Conservation (phyloP, 495 filamentous ascomycete genomes). For the Podospora pseudoanserina region DNA sequence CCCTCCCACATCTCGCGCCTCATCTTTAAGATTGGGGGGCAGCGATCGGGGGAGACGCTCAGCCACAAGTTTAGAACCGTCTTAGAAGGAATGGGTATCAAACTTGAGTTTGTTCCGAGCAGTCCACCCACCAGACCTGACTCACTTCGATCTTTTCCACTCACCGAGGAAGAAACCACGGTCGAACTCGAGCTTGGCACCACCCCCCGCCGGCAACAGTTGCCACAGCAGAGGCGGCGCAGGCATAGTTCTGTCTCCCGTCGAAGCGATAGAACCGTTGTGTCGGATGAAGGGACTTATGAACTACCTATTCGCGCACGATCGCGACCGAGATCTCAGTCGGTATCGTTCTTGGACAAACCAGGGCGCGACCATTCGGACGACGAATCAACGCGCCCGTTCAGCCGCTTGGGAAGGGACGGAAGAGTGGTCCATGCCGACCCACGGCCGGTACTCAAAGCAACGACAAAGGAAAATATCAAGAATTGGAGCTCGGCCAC, state of each 20-base stretch:
- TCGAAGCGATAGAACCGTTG: constrained; percentile 1
- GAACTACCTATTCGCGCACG: constrained; percentile 15
- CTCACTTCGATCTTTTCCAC: constrained; percentile 8
- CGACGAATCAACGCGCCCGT: constrained; percentile 8
- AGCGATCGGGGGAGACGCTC: constrained; percentile 36
- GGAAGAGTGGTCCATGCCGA: background rate
- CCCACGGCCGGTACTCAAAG: background rate
- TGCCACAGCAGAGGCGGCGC: background rate
- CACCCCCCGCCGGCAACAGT: background rate
- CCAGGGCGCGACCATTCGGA: background rate
- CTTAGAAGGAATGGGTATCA: constrained; percentile 32
- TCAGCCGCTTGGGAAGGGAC: background rate
- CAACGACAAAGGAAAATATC: background rate
- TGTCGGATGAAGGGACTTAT: constrained; percentile 2
- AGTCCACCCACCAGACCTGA: constrained; percentile 19
- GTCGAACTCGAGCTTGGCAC: constrained; percentile 5
- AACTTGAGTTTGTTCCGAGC: constrained; percentile 27
- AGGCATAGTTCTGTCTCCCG: constrained; percentile 20
- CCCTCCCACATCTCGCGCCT: constrained; percentile 67
- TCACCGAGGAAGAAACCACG: constrained; percentile 18
- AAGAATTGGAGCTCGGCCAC: background rate
- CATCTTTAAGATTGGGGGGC: constrained; percentile 73
- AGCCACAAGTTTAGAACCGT: constrained; percentile 36
- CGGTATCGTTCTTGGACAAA: constrained; percentile 18
- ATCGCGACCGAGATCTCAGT: constrained; percentile 13